A percentile compares a stretch with the other conserved stretches of the same genome.
Conservation (phyloP, 768 basidiomycete genomes). For the Steccherinum ochraceum region DNA sequence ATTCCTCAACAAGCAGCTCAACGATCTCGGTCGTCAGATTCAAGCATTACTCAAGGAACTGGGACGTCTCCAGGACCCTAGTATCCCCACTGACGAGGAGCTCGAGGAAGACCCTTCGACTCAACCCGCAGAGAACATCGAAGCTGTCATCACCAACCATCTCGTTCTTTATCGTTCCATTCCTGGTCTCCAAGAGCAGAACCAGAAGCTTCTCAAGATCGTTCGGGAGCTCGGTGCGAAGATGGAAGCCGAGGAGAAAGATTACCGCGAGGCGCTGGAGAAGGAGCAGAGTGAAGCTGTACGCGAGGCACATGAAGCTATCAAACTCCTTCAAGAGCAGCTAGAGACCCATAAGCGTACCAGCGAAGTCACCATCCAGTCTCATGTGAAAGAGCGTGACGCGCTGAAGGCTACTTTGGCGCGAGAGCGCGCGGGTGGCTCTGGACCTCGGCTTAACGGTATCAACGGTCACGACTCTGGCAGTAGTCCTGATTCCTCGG, state of each 20-base stretch:
- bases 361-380: constrained; percentile 65
- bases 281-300: constrained; percentile 75
- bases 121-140: constrained; percentile 49
- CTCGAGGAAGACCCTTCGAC: constrained; percentile 37
- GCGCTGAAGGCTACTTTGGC: constrained; percentile 71
- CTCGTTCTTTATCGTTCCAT: constrained; percentile 84
- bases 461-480: constrained; percentile 19
- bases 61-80: constrained; percentile 76
- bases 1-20: constrained; percentile 67
- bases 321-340: constrained; percentile 70
- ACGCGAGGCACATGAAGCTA: constrained; percentile 82
- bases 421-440: constrained; percentile 27
- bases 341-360: constrained; percentile 73
- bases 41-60: constrained; percentile 74
- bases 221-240: constrained; percentile 76
- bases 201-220: constrained; percentile 81
- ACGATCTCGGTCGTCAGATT: constrained; percentile 81
- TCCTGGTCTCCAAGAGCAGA: constrained; percentile 80
- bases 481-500: constrained; percentile 33
- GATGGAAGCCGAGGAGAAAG: constrained; percentile 81
- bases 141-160: constrained; percentile 81
- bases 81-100: constrained; percentile 68
- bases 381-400: constrained; percentile 85
- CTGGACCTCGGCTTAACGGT: constrained; percentile 22
- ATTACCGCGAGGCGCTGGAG: constrained; percentile 64